phyloP scores from a whole-genome alignment of 805 yeast genomes.

The Yarrowia sp. region DNA sequence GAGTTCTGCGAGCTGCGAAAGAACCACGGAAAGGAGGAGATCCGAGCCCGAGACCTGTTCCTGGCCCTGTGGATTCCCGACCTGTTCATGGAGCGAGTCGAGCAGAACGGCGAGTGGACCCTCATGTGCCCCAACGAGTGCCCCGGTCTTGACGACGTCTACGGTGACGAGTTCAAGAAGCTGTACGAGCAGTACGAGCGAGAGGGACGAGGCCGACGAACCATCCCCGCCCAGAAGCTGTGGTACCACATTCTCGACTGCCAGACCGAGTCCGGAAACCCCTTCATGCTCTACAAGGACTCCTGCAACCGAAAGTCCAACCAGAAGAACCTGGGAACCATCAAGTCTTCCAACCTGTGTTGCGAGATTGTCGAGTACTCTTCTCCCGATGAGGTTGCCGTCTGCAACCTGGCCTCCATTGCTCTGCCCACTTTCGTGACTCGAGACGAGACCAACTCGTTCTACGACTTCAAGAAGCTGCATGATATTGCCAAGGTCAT shows the following conservation, averaged over 20 bases:
- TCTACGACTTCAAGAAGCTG: conserved; percentile 69
- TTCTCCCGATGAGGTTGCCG: conserved; percentile 89
- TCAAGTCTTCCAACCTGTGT: conserved; percentile 90
- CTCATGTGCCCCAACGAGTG: conserved; percentile 86
- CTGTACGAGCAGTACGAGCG: conserved; percentile 71
- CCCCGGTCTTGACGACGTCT: conserved; percentile 77
- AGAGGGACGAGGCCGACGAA: conserved; percentile 61
- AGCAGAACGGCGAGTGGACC: conserved; percentile 77
- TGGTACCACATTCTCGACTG: conserved; percentile 89
- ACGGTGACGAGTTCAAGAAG: conserved; percentile 77
- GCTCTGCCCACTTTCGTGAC: conserved; percentile 80
- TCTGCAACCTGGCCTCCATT: conserved; percentile 88
- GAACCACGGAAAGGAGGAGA: conserved; percentile 93
- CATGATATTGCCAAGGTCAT: conserved; percentile 77
- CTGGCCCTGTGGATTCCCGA: conserved; percentile 95
- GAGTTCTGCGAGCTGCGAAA: conserved; percentile 83
- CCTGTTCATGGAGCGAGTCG: conserved; percentile 88
- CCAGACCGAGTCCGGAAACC: conserved; percentile 95
- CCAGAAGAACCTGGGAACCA: conserved; percentile 88
- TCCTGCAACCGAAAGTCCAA: conserved; percentile 83
- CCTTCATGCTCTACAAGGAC: conserved; percentile 92
- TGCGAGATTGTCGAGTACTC: conserved; percentile 94
- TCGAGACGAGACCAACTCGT: conserved; percentile 47
- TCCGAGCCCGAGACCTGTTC: conserved; percentile 89
- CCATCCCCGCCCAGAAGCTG: conserved; percentile 80